These are phyloP conservation scores for Toxoplasma gondii DNA, from an alignment of 169 alveolate species.

Conservation along the genomic window DNA sequence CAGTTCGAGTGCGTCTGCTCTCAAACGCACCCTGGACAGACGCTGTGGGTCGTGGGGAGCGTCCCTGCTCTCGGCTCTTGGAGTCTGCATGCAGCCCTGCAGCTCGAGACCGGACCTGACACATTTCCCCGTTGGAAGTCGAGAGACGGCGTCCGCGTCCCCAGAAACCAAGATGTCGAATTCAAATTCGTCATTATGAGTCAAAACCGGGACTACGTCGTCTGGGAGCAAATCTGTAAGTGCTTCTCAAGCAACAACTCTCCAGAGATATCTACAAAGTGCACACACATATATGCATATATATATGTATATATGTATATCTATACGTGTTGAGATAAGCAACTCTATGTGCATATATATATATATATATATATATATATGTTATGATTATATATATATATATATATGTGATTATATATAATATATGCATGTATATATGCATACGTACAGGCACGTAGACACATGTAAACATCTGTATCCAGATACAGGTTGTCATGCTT, in stretches of 20 bases:
- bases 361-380: no score
- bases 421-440: no score
- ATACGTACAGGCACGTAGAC: no score
- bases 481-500: no score
- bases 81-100: background rate
- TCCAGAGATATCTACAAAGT: background rate
- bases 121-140: background rate
- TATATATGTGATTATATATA: no score
- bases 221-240: constrained; percentile 30
- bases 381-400: no score
- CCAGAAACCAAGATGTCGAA: background rate
- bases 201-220: background rate
- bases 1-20: constrained; percentile 38
- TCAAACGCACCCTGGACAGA: constrained; percentile 12
- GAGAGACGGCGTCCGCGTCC: background rate
- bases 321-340: background rate
- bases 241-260: background rate
- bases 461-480: no score
- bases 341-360: background rate
- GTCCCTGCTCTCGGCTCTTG: constrained; percentile 4
- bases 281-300: background rate
- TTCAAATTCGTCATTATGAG: constrained; percentile 43
- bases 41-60: constrained; percentile 18
- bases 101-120: background rate
- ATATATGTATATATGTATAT: background rate